Conservation (phyloP, 768 basidiomycete genomes). For the Royoungia palumana region DNA sequence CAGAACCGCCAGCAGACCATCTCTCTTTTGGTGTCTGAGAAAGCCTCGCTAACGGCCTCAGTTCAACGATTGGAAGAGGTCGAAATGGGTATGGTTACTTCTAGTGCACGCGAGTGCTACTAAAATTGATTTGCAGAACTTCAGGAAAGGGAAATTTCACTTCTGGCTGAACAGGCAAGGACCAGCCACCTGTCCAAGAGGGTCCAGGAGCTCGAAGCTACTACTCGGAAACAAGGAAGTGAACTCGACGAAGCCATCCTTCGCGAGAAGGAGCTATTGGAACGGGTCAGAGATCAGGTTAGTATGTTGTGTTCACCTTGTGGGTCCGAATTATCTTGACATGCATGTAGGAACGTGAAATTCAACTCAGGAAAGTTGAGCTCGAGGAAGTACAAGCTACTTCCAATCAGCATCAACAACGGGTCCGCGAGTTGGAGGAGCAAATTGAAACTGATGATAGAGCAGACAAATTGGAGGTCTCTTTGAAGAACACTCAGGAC, state of each 20-base stretch:
- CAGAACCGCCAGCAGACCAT: constrained; percentile 78
- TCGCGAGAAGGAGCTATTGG: constrained; percentile 52
- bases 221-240: constrained; percentile 37
- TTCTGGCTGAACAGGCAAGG: constrained; percentile 43
- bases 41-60: constrained; percentile 55
- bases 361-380: constrained; percentile 59
- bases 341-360: constrained; percentile 61
- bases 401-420: constrained; percentile 51
- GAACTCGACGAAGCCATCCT: constrained; percentile 35
- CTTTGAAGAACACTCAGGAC: constrained; percentile 75
- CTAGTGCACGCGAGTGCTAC: background rate
- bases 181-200: constrained; percentile 39
- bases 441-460: constrained; percentile 83
- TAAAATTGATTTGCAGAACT: constrained; percentile 34
- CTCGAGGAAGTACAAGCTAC: constrained; percentile 51
- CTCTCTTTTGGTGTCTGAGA: constrained; percentile 71
- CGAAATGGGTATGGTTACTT: constrained; percentile 54
- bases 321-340: background rate
- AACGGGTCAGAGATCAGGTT: constrained; percentile 33
- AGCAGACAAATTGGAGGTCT: constrained; percentile 66
- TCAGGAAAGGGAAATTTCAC: constrained; percentile 38
- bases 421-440: constrained; percentile 71
- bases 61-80: constrained; percentile 55
- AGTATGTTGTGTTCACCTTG: background rate
- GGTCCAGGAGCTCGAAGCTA: constrained; percentile 43